These are phyloP conservation scores for Mortierella sp. DNA, from an alignment of 371 early-diverging fungal genomes.

Conservation along the genomic window DNA sequence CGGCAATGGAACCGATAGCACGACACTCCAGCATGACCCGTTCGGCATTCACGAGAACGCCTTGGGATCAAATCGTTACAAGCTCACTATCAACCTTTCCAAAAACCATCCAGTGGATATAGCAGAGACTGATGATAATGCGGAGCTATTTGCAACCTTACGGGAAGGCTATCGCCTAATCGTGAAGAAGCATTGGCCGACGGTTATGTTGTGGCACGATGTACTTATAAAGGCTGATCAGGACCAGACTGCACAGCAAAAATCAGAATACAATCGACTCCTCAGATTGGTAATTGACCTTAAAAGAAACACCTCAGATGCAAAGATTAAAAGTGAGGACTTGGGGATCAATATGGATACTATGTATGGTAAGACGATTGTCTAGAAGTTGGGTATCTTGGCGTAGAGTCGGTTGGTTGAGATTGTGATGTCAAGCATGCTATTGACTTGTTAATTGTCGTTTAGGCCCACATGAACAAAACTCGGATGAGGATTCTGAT, in stretches of 20 bases:
- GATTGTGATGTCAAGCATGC: background rate
- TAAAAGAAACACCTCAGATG: constrained; percentile 53
- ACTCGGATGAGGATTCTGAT: constrained; percentile 66
- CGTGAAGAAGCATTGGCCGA: constrained; percentile 56
- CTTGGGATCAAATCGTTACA: constrained; percentile 72
- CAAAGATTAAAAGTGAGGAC: constrained; percentile 61
- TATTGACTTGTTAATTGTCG: background rate
- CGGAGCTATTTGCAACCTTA: constrained; percentile 66
- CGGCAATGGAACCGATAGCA: background rate
- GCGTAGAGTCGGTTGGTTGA: background rate
- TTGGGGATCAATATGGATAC: constrained; percentile 60
- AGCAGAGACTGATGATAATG: constrained; percentile 67
- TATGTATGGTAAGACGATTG: constrained; percentile 41
- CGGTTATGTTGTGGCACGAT: constrained; percentile 63
- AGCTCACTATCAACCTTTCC: constrained; percentile 64
- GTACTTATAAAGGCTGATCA: constrained; percentile 60
- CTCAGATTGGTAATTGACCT: constrained; percentile 57
- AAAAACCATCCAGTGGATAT: constrained; percentile 62
- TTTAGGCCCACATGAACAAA: constrained; percentile 44
- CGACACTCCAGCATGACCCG: constrained; percentile 23
- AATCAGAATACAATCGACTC: constrained; percentile 41
- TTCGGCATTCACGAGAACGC: constrained; percentile 54
- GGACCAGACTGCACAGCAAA: constrained; percentile 19
- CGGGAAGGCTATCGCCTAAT: constrained; percentile 68
- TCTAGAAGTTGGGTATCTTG: background rate